Conservation (phyloP, 2,329 filamentous ascomycete species). For the Fusarium guadeloupense region DNA sequence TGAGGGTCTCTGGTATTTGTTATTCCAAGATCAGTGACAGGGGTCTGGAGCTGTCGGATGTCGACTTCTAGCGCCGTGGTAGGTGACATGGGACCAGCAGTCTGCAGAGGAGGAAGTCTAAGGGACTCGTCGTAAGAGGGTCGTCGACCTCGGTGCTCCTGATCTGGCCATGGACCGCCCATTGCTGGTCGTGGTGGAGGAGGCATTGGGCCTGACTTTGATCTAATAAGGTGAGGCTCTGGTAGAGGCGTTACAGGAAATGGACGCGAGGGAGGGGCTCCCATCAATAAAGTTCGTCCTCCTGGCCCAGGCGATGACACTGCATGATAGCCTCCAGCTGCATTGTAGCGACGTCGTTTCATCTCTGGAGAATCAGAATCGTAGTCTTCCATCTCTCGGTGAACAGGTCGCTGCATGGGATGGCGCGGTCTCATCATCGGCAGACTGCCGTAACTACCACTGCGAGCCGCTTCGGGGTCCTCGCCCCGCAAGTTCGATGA, state of each 20-base stretch:
- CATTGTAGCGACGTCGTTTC: slow-evolving; percentile 71
- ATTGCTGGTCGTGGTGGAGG: slow-evolving; percentile 61
- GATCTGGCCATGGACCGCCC: slow-evolving; percentile 44
- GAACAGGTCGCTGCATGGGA: slow-evolving; percentile 33
- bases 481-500: slow-evolving; percentile 32
- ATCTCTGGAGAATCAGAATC: slow-evolving; percentile 59
- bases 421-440: slow-evolving; percentile 36
- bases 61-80: slow-evolving; percentile 41
- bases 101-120: slow-evolving; percentile 64
- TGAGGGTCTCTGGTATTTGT: slow-evolving; percentile 41
- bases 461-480: slow-evolving; percentile 40
- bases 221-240: slow-evolving; percentile 46
- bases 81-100: slow-evolving; percentile 47
- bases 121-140: slow-evolving; percentile 64
- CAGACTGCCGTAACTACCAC: slow-evolving; percentile 43
- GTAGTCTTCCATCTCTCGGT: slow-evolving; percentile 50
- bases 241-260: slow-evolving; percentile 43
- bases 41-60: slow-evolving; percentile 40
- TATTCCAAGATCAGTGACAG: slow-evolving; percentile 42
- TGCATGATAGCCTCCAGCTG: slow-evolving; percentile 48
- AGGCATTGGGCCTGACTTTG: slow-evolving; percentile 57
- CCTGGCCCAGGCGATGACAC: slow-evolving; percentile 23
- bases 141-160: slow-evolving; percentile 51
- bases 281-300: slow-evolving; percentile 37
- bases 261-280: slow-evolving; percentile 30